phyloP scores from a whole-genome alignment of 306 rosid species.

The Castanea sativa region DNA sequence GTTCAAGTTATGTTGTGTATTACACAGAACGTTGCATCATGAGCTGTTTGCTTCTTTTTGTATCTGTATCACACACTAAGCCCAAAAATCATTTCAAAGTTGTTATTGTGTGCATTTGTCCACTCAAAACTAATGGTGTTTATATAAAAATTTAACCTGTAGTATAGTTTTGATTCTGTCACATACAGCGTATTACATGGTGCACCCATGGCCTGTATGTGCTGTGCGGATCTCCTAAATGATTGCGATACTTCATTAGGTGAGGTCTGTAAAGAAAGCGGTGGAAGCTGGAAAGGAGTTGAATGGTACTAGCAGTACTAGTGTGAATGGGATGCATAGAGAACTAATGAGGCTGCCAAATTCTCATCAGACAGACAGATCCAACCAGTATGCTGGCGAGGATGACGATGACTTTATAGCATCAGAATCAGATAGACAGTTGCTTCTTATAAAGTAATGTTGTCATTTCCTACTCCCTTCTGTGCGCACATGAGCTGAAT shows the following conservation, averaged over 20 bases:
- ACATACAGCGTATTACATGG: no score
- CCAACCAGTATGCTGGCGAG: slow-evolving; percentile 48
- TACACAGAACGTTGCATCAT: no score
- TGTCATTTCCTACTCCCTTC: not conserved
- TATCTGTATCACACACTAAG: no score
- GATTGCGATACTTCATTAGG: slow-evolving; percentile 45
- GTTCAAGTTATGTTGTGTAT: no score
- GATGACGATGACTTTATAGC: slow-evolving; percentile 62
- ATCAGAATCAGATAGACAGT: slow-evolving; percentile 92
- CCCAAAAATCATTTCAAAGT: no score
- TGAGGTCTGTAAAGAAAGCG: slow-evolving; percentile 57
- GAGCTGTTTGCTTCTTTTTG: no score
- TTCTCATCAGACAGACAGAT: slow-evolving; percentile 50
- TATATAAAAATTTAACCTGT: no score
- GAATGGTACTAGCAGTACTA: slow-evolving; percentile 34
- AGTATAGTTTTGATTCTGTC: no score
- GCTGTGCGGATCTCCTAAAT: slow-evolving; percentile 14
- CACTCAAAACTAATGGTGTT: no score
- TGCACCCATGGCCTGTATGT: not conserved
- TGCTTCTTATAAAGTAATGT: slow-evolving; percentile 83
- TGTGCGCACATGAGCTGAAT: not conserved
- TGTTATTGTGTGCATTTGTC: no score
- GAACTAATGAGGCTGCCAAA: slow-evolving; percentile 89
- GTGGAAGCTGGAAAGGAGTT: slow-evolving; percentile 60
- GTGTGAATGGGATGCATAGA: slow-evolving; percentile 61